These are phyloP conservation scores for Claviceps quebecensis DNA, from an alignment of 2,329 filamentous ascomycete genomes.

Conservation along the genomic window DNA sequence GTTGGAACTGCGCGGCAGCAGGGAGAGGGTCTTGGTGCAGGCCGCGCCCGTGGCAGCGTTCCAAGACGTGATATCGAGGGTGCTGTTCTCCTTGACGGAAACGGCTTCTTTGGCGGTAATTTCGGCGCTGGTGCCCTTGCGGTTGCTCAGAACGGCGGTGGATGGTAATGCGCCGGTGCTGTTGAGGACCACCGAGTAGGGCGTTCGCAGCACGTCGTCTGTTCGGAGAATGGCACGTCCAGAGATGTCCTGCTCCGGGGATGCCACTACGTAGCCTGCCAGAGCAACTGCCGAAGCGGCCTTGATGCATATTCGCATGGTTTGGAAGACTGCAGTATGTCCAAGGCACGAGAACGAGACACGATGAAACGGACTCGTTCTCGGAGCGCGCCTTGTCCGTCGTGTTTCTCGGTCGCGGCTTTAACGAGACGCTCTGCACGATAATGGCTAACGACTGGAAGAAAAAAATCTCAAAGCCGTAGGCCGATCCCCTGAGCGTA, in stretches of 20 bases:
- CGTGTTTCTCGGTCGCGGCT: not conserved
- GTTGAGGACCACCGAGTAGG: conserved; percentile 1
- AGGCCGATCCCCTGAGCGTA: not conserved
- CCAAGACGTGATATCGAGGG: conserved; percentile 43
- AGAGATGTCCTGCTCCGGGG: not conserved
- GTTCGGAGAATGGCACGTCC: conserved; percentile 1
- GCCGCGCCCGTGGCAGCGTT: conserved; percentile 39
- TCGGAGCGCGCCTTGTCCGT: not conserved
- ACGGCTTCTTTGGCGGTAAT: conserved; percentile 11
- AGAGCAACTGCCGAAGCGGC: conserved; percentile 1
- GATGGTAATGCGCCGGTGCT: not conserved
- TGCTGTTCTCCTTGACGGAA: conserved; percentile 26
- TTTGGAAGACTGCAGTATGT: not conserved
- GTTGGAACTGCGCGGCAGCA: conserved; percentile 47
- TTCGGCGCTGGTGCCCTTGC: conserved; percentile 4
- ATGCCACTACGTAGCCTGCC: not conserved
- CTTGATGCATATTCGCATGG: conserved; percentile 1
- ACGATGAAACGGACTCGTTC: not conserved
- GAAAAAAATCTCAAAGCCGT: no score
- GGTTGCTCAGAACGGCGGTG: not conserved
- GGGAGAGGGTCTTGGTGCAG: conserved; percentile 42
- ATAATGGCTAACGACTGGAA: no score
- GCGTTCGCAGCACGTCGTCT: conserved; percentile 4
- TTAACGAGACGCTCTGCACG: not conserved
- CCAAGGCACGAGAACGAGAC: not conserved